Percentiles rank a stretch among this genome's conserved stretches.
Conservation (phyloP, 106 monocot genomes). For the Dendrobium huoshanense region DNA sequence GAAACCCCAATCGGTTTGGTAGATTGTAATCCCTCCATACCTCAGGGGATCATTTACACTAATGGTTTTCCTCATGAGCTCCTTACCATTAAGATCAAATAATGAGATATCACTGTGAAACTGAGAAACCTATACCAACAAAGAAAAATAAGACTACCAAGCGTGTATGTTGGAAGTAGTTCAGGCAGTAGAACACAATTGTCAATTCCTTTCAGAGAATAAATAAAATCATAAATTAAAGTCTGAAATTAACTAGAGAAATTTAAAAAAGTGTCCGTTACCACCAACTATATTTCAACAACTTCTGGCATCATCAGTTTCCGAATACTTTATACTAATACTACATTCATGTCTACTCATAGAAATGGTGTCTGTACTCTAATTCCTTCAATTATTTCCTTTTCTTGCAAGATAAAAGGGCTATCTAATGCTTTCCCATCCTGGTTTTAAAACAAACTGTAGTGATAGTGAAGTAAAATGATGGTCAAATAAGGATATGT, state of each 20-base stretch:
- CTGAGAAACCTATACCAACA: conserved; percentile 62
- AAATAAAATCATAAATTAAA: neutral
- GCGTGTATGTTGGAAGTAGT: too few relatives aligned
- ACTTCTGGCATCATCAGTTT: neutral
- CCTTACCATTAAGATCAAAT: conserved; percentile 63
- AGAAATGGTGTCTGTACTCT: neutral
- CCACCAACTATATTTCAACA: neutral
- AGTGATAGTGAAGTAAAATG: neutral
- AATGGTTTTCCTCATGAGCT: conserved; percentile 89
- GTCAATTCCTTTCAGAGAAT: neutral
- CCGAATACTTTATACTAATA: neutral
- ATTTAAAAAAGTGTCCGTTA: neutral
- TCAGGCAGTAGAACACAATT: neutral
- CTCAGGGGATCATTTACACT: conserved; percentile 94
- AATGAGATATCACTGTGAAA: conserved; percentile 87
- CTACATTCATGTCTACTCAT: neutral
- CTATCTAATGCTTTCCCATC: neutral
- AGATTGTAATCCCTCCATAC: conserved; percentile 85
- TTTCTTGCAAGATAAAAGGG: neutral
- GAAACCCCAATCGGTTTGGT: conserved; percentile 96
- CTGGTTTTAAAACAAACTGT: neutral
- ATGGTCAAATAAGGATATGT: neutral
- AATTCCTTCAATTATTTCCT: neutral
- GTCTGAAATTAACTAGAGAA: neutral
- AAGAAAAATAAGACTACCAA: too few relatives aligned